Evolutionary conservation across 805 yeast genomes (phyloP).

Genomic region (Yarrowia sp.): DNA sequence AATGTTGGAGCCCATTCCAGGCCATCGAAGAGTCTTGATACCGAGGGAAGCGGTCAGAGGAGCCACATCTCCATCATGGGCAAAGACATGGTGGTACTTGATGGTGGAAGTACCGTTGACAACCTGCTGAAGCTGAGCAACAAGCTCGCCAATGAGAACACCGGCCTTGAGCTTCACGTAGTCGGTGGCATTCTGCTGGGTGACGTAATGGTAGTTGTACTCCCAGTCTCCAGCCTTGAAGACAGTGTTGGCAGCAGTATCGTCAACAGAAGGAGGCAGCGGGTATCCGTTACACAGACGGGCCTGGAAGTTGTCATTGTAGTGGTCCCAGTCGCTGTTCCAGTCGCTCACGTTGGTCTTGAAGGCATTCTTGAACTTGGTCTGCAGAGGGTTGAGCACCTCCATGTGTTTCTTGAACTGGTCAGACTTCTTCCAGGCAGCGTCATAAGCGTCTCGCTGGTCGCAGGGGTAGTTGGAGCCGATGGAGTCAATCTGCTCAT

Average conservation of each 20-base stretch:
- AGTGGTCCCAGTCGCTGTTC: slow-evolving; percentile 51
- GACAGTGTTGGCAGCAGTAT: slow-evolving; percentile 50
- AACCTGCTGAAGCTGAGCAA: slow-evolving; percentile 47
- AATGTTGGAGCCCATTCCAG: slow-evolving; percentile 58
- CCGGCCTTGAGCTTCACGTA: slow-evolving; percentile 52
- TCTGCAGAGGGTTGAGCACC: slow-evolving; percentile 47
- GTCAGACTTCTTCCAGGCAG: slow-evolving; percentile 5
- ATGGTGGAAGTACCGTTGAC: slow-evolving; percentile 47
- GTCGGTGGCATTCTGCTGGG: slow-evolving; percentile 50
- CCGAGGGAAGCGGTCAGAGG: slow-evolving; percentile 52
- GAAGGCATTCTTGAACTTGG: slow-evolving; percentile 48
- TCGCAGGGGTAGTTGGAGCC: slow-evolving; percentile 52
- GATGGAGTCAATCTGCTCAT: slow-evolving; percentile 50
- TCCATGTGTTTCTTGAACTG: slow-evolving; percentile 46
- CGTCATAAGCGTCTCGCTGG: slow-evolving; percentile 31
- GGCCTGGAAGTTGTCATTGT: slow-evolving; percentile 54
- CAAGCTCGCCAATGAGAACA: slow-evolving; percentile 52
- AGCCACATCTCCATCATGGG: slow-evolving; percentile 54
- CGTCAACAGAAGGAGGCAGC: slow-evolving; percentile 48
- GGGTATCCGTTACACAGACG: slow-evolving; percentile 53
- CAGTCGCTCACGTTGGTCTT: slow-evolving; percentile 44
- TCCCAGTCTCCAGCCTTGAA: slow-evolving; percentile 57
- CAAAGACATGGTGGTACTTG: slow-evolving; percentile 54
- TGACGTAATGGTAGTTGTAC: slow-evolving; percentile 53
- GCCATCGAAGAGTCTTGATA: slow-evolving; percentile 53